Evolutionary conservation across 1,284 basidiomycete genomes (phyloP).

Genomic region (Mycena sp.): DNA sequence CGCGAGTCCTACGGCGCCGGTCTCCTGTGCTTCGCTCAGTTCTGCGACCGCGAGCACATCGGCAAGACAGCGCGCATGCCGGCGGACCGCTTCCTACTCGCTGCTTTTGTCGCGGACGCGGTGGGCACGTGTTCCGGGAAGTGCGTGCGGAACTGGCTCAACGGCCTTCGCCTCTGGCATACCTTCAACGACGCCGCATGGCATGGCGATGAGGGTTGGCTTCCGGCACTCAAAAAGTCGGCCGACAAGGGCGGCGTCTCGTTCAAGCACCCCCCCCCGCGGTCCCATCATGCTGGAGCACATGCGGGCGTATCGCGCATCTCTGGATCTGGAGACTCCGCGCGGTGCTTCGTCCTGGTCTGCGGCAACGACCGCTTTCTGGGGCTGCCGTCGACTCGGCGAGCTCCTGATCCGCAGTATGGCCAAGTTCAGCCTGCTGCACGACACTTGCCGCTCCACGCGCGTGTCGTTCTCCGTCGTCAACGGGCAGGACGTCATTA

Average conservation of each 20-base stretch:
- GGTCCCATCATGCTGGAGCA: slow-evolving; percentile 8
- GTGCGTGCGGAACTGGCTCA: slow-evolving; percentile 7
- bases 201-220: slow-evolving; percentile 12
- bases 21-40: slow-evolving; percentile 44
- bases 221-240: background rate
- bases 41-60: slow-evolving; percentile 42
- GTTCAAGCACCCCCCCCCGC: slow-evolving; percentile 15
- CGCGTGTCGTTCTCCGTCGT: background rate
- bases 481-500: background rate
- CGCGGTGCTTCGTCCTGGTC: background rate
- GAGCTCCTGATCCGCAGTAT: background rate
- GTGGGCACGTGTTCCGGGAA: background rate
- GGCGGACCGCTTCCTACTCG: slow-evolving; percentile 37
- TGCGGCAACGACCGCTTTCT: slow-evolving; percentile 4
- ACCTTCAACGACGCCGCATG: background rate
- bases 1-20: slow-evolving; percentile 44
- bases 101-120: slow-evolving; percentile 36
- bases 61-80: slow-evolving; percentile 44
- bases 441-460: slow-evolving; percentile 6
- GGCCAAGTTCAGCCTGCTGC: background rate
- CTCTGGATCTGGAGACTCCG: slow-evolving; percentile 12
- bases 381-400: slow-evolving; percentile 16
- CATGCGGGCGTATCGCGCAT: slow-evolving; percentile 2
- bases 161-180: slow-evolving; percentile 13
- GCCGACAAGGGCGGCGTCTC: slow-evolving; percentile 1